phyloP scores from a whole-genome alignment of 2,329 filamentous ascomycete genomes.

The Chaetoscypha palmicola region DNA sequence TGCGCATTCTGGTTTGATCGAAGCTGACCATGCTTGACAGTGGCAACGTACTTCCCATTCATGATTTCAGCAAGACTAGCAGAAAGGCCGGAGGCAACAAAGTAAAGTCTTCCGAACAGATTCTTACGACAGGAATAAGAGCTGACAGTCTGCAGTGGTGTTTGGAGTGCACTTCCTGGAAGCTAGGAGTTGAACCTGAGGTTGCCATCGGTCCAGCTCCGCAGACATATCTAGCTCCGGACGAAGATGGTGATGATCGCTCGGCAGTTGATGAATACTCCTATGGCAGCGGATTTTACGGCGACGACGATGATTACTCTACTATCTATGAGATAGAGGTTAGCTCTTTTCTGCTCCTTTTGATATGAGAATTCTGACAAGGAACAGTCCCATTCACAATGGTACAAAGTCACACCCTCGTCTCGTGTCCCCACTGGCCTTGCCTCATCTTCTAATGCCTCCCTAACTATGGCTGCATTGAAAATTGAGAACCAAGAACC shows the following conservation, averaged over 20 bases:
- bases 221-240: conserved; percentile 12
- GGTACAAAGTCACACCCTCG: neutral
- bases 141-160: conserved; percentile 34
- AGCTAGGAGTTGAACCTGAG: conserved; percentile 17
- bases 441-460: neutral
- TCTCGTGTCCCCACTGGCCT: neutral
- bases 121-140: neutral
- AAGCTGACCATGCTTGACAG: conserved; percentile 29
- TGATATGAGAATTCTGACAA: neutral
- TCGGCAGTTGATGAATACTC: neutral
- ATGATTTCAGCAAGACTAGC: conserved; percentile 40
- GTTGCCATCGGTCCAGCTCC: conserved; percentile 16
- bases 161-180: conserved; percentile 26
- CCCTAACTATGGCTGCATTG: neutral
- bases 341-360: neutral
- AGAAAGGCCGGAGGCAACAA: conserved; percentile 37
- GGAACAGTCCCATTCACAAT: neutral
- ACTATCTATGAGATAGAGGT: neutral
- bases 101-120: conserved; percentile 19
- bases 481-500: neutral
- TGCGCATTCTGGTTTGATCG: conserved; percentile 3
- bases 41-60: conserved; percentile 36
- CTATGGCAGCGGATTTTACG: neutral
- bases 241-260: conserved; percentile 11
- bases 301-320: neutral